A percentile compares a stretch with the other conserved stretches of the same genome.
These are phyloP conservation scores for Gaultheria prostrata DNA, from an alignment of 148 eudicot species.

Conservation along the genomic window DNA sequence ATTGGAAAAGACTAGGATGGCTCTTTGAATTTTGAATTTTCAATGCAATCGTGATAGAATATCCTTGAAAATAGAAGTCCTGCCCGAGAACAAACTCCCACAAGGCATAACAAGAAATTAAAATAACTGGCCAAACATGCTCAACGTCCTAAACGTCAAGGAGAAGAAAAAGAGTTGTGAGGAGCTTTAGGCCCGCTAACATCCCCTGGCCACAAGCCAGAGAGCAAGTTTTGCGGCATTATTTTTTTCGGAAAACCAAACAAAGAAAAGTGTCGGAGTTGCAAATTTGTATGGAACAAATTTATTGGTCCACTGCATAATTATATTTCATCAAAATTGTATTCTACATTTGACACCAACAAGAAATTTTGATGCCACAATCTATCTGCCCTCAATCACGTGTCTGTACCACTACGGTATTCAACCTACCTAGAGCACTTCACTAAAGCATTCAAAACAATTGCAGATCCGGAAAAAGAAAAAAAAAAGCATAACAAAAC, in stretches of 20 bases:
- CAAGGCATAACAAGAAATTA: background rate
- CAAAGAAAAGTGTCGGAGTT: background rate
- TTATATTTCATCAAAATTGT: no score
- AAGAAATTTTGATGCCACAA: background rate
- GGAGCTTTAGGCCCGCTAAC: background rate
- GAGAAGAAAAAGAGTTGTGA: background rate
- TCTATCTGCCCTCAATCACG: background rate
- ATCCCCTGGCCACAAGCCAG: background rate
- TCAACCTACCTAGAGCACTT: background rate
- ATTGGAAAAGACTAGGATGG: background rate
- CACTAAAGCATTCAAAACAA: background rate
- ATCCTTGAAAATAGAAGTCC: background rate
- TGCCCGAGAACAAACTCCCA: background rate
- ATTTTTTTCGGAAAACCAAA: background rate
- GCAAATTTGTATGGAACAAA: background rate
- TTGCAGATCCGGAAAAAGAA: background rate
- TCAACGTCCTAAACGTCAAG: background rate
- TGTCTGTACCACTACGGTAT: background rate
- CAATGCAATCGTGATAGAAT: background rate
- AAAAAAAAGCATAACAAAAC: no score
- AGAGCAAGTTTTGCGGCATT: background rate
- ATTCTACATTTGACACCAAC: background rate
- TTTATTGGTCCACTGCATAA: background rate
- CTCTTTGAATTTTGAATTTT: background rate
- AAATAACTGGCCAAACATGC: background rate